phyloP scores from a whole-genome alignment of 2,329 filamentous ascomycete species.

The Alternaria alternata region DNA sequence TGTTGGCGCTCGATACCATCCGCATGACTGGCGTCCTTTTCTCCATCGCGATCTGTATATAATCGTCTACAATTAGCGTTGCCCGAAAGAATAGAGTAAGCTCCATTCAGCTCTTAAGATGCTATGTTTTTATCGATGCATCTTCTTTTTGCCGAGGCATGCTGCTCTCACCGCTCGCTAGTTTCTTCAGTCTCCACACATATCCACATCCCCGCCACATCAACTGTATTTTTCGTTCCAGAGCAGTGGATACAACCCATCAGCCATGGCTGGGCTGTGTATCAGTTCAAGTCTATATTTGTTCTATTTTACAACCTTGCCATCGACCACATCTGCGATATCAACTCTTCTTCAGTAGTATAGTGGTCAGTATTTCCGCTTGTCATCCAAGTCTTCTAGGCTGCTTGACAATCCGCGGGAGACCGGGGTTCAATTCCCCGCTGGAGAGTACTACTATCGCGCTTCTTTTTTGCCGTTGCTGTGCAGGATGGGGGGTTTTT shows the following conservation, averaged over 20 bases:
- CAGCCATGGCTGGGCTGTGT: neutral
- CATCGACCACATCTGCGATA: neutral
- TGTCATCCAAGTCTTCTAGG: neutral
- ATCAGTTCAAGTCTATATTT: no score
- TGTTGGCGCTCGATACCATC: conserved; percentile 18
- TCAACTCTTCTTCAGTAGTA: conserved; percentile 6
- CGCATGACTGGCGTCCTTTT: conserved; percentile 11
- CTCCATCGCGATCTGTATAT: conserved; percentile 11
- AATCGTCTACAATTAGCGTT: conserved; percentile 10
- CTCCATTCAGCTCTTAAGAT: neutral
- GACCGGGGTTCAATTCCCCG: conserved; percentile 6
- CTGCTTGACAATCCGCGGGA: neutral
- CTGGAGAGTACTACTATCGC: conserved; percentile 1
- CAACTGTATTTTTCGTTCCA: neutral
- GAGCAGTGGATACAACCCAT: no score
- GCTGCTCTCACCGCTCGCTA: conserved; percentile 2
- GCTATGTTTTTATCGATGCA: neutral
- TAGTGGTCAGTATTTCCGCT: conserved; percentile 9
- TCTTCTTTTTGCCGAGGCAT: neutral
- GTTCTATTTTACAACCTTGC: neutral
- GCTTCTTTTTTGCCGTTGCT: neutral
- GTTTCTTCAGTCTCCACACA: conserved; percentile 2
- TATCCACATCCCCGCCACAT: neutral
- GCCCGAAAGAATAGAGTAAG: conserved; percentile 3
- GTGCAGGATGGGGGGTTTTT: neutral